Evolutionary conservation across 23 red algal genomes (phyloP), one percentile per base, ranked within the genome.

Genomic region (Agarophyton chilense): DNA sequence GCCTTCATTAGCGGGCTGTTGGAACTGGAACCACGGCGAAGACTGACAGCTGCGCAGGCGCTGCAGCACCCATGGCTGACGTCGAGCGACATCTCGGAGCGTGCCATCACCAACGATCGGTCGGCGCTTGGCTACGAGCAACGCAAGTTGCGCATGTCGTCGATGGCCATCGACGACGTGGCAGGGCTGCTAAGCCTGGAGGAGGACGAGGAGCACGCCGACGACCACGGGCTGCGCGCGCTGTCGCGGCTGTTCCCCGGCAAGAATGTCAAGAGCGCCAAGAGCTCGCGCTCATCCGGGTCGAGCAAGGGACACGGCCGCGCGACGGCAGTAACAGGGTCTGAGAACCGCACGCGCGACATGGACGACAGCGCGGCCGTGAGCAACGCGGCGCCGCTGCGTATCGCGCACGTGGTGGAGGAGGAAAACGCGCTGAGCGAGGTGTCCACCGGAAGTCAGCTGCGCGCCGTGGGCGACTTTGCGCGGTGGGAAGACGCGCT

Each of bases 1-100:
- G 76, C 90, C 28, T 88, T 99, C 47, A 88, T 95, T 22, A 11
- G 84, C 18, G 91, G 91, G 9, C 65, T 99, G 61, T 78, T 99
- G 62, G 78, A 91, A 80, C 64, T 99, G 16, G 80, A 99, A 21
- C 90, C 93, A 19, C 62, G 90, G 77, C 53, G 78, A 14, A 75
- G 97, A 3, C 40, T 99, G 21, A 88, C 93, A 10, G 93, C 88
- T 16, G 78, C 77, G n/a, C 43, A 95, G 79, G 89, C 88, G 18
- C 77, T 91, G 57, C 52, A 86, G 17, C 95, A 98, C 78, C 33
- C 72, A 17, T 94, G 95, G 95, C 87, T 94, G 18, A 83, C 62
- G 1, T 81, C 51, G 41, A 70, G 39, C 31, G 54, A 78, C 41
- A 80, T 94, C 16, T 94, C 91, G 52, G 72, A 75, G 40, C 80